These are phyloP conservation scores for Kregervanrija fluxuum DNA, from an alignment of 805 yeast species.

Conservation along the genomic window DNA sequence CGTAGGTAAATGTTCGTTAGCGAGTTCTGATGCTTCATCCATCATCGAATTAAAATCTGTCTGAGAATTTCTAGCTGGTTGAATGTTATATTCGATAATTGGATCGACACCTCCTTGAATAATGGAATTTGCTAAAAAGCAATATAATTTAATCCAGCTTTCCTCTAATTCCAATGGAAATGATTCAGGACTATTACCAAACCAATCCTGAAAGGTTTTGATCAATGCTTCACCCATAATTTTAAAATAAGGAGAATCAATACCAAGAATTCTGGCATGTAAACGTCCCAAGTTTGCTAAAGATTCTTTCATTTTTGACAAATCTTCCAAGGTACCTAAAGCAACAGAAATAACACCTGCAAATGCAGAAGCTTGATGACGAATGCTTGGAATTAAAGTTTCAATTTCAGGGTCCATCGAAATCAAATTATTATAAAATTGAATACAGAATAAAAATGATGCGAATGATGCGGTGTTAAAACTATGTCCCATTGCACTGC, in stretches of 20 bases:
- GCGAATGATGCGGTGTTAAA: constrained; percentile 31
- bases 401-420: constrained; percentile 55
- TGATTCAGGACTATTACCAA: constrained; percentile 26
- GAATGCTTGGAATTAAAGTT: constrained; percentile 61
- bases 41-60: no score
- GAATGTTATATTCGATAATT: constrained; percentile 21
- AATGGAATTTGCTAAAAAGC: constrained; percentile 61
- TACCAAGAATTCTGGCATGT: constrained; percentile 68
- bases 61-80: neutral
- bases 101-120: constrained; percentile 57
- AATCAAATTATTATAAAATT: constrained; percentile 64
- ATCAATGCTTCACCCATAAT: constrained; percentile 68
- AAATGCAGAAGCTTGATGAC: constrained; percentile 73
- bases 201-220: constrained; percentile 61
- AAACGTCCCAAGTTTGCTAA: constrained; percentile 60
- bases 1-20: neutral
- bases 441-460: constrained; percentile 64
- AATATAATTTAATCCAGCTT: constrained; percentile 64
- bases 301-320: constrained; percentile 50
- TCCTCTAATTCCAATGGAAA: constrained; percentile 58
- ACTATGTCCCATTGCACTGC: neutral
- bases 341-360: constrained; percentile 72
- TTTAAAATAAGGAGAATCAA: constrained; percentile 60
- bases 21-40: neutral
- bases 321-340: constrained; percentile 54